phyloP scores from a whole-genome alignment of 345 rosid species.

The Corchorus capsularis region DNA sequence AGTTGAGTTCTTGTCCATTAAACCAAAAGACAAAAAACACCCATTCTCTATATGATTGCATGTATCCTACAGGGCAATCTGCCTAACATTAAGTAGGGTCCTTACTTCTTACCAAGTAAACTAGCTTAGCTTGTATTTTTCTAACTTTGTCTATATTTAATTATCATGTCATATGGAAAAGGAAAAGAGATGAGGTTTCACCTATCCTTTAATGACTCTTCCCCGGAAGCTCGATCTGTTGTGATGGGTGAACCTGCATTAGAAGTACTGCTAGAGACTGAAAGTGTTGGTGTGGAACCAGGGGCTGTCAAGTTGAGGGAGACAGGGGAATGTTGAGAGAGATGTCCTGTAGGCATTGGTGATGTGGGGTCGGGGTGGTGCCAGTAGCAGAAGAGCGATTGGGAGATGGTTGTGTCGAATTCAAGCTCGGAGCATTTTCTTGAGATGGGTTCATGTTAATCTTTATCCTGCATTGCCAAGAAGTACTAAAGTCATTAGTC shows the following conservation, averaged over 20 bases:
- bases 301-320: conserved; percentile 15
- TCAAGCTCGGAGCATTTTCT: conserved; percentile 43
- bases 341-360: conserved; percentile 3
- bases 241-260: conserved; percentile 23
- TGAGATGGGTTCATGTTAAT: conserved; percentile 78
- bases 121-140: neutral
- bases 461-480: conserved; percentile 62
- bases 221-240: conserved; percentile 12
- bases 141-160: conserved; percentile 10
- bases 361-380: conserved; percentile 37
- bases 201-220: conserved; percentile 24
- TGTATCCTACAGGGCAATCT: neutral
- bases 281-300: conserved; percentile 22
- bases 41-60: neutral
- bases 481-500: conserved; percentile 12
- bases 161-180: neutral
- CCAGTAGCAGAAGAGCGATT: conserved; percentile 26
- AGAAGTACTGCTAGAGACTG: conserved; percentile 25
- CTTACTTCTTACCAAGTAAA: neutral
- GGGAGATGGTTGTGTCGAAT: conserved; percentile 37
- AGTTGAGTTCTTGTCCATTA: neutral
- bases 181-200: conserved; percentile 11
- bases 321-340: conserved; percentile 9
- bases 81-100: conserved; percentile 7
- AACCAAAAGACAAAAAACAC: conserved; percentile 8